Percentiles rank a stretch among this genome's conserved stretches.
Evolutionary conservation across 208 protist species (phyloP).

Genomic region (Phytomonas sp.): DNA sequence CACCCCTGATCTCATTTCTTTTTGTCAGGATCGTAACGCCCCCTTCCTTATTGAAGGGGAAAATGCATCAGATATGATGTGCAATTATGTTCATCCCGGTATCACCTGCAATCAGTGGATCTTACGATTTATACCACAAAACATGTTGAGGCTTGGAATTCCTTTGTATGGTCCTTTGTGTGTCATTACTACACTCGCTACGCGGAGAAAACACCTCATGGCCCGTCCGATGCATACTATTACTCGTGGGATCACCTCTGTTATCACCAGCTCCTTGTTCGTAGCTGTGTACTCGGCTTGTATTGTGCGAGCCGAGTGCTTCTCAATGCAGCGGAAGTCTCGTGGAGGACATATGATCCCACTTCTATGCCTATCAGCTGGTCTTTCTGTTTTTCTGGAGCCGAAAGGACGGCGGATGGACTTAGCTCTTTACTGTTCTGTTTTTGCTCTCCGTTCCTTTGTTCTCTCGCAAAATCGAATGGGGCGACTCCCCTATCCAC

Average conservation of each 20-base stretch:
- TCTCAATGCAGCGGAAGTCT: conserved; percentile 46
- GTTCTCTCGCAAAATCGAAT: conserved; percentile 64
- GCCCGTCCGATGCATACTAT: conserved; percentile 36
- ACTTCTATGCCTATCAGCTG: conserved; percentile 37
- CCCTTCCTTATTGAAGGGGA: conserved; percentile 17
- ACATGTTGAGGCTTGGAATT: conserved; percentile 65
- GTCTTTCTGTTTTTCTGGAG: conserved; percentile 69
- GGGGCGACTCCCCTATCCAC: conserved; percentile 65
- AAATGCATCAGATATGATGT: conserved; percentile 21
- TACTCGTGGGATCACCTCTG: conserved; percentile 30
- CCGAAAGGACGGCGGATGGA: conserved; percentile 76
- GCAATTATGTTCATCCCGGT: conserved; percentile 34
- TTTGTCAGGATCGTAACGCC: conserved; percentile 17
- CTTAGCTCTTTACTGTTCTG: conserved; percentile 77
- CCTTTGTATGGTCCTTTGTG: conserved; percentile 76
- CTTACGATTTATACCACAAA: conserved; percentile 36
- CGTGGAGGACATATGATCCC: conserved; percentile 36
- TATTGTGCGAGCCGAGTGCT: conserved; percentile 52
- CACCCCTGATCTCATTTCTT: conserved; percentile 58
- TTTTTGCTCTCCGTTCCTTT: conserved; percentile 72
- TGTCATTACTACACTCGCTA: conserved; percentile 38
- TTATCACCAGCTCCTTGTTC: conserved; percentile 65
- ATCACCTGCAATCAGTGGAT: conserved; percentile 66
- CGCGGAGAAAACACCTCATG: conserved; percentile 51
- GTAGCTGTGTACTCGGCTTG: conserved; percentile 66